These are phyloP conservation scores for Biscogniauxia marginata DNA, from an alignment of 2,329 filamentous ascomycete genomes.

Conservation along the genomic window DNA sequence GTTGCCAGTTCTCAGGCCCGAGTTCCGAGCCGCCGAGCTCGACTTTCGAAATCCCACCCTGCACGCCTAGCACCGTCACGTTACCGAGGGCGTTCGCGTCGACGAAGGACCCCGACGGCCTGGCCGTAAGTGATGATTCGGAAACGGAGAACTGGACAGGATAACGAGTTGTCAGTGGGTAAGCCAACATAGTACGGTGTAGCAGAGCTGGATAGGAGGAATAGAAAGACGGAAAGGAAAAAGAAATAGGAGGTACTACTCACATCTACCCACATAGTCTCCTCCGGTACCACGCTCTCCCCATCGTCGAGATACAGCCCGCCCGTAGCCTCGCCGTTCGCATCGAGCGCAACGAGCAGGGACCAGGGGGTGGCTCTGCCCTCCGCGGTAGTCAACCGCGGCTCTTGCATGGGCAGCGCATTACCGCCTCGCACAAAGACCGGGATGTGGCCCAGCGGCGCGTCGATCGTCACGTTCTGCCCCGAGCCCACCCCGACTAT, in stretches of 20 bases:
- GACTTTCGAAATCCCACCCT: conserved; percentile 41
- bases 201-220: not conserved
- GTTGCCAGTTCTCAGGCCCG: conserved; percentile 42
- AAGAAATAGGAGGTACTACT: conserved; percentile 16
- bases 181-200: not conserved
- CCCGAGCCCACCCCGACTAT: conserved; percentile 39
- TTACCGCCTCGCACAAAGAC: conserved; percentile 68
- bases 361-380: conserved; percentile 65
- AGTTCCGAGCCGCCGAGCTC: conserved; percentile 50
- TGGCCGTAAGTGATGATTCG: conserved; percentile 45
- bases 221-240: not conserved
- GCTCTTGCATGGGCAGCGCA: conserved; percentile 66
- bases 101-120: conserved; percentile 49
- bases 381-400: conserved; percentile 64
- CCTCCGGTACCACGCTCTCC: conserved; percentile 58
- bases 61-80: conserved; percentile 61
- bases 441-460: conserved; percentile 65
- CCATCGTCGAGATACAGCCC: conserved; percentile 74
- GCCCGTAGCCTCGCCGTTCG: conserved; percentile 55
- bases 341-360: conserved; percentile 60
- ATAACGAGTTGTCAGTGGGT: not conserved
- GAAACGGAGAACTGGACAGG: conserved; percentile 43
- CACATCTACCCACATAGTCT: conserved; percentile 53
- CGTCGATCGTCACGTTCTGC: conserved; percentile 41
- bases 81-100: conserved; percentile 60